Base-by-base conservation (phyloP, 1,139 yeast genomes). In the Nadsonia commutata region DNA sequence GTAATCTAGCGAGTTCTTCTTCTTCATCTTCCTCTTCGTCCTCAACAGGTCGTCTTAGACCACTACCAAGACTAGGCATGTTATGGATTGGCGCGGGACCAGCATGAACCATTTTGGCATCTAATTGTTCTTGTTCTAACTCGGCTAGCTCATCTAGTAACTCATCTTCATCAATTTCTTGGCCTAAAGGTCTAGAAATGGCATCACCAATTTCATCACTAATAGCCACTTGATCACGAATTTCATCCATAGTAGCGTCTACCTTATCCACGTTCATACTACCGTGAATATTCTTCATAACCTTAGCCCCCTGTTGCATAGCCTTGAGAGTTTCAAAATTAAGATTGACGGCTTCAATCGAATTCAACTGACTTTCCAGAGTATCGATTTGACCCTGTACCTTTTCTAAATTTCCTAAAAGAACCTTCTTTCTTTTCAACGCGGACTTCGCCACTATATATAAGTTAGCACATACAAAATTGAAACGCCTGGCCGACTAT, bases 321-420 rank as follows among this genome's bases (percentile, higher is more conserved):
- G 95, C 95, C 73, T 84, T 84, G 95, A 93, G 83, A 36, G 98
- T 90, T 67, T 93, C 98, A 64, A 83, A 71, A 69, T 90, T 90
- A 76, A 90, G 74, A 68, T 88, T 88, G 46, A 98, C 98, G 45
- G 83, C 76, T 66, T 90, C 98, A 49, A 90, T 83, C 22, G 97
- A 84, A 49, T 77, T 77, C 54, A 90, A 70, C 65, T 90, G 96
- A 44, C 83, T 78, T 61, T 90, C 96, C 52, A 90, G 68, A 11
- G 94, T 79, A 52, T 85, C 94, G 47, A 90, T 78, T 64, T 86
- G 96, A 52, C 83, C 80, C 59, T 84, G 88, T 50, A 86, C 72
- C 68, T 84, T 84, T 48, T 73, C 74, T 54, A 88, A 70, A 57
- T 85, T 86, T 21, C 70, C 65, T 58, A 86, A 95, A 51, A 75